Conservation (phyloP, 116 monocot species). For the Trichopus zeylanicus region DNA sequence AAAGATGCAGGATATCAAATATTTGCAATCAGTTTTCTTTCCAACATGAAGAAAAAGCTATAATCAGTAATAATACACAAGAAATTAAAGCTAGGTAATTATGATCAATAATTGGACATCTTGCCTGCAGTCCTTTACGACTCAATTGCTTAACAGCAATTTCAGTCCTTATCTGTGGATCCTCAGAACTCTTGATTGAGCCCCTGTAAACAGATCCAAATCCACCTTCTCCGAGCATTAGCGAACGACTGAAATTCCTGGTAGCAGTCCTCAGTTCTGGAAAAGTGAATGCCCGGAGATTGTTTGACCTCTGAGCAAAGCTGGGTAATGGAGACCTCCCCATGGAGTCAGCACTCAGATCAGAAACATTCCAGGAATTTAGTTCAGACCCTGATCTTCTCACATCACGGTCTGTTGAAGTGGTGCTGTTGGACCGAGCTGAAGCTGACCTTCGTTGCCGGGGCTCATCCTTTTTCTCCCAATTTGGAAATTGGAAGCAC, state of each 20-base stretch:
- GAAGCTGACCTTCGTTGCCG: conserved; percentile 32
- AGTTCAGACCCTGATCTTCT: conserved; percentile 55
- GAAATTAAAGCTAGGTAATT: not conserved
- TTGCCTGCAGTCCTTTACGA: conserved; percentile 73
- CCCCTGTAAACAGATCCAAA: conserved; percentile 94
- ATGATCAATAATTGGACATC: too few species aligned
- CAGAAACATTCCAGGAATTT: conserved; percentile 41
- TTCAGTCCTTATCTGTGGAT: conserved; percentile 37
- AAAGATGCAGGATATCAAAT: not conserved
- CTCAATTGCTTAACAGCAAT: conserved; percentile 84
- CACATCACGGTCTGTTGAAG: conserved; percentile 49
- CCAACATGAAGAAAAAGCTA: not conserved
- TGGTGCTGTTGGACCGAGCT: conserved; percentile 46
- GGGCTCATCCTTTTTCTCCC: conserved; percentile 31
- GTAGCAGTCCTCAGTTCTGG: conserved; percentile 68
- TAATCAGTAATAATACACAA: not conserved
- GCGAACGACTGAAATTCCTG: conserved; percentile 68
- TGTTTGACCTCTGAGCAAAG: conserved; percentile 46
- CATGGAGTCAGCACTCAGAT: conserved; percentile 44
- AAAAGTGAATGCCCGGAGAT: conserved; percentile 66
- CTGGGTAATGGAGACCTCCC: conserved; percentile 46
- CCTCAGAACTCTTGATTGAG: conserved; percentile 34
- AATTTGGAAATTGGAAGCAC: conserved; percentile 57
- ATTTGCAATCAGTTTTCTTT: not conserved
- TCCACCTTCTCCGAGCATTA: conserved; percentile 92